Conservation (phyloP, 768 basidiomycete genomes). For the Lactarius indigo region DNA sequence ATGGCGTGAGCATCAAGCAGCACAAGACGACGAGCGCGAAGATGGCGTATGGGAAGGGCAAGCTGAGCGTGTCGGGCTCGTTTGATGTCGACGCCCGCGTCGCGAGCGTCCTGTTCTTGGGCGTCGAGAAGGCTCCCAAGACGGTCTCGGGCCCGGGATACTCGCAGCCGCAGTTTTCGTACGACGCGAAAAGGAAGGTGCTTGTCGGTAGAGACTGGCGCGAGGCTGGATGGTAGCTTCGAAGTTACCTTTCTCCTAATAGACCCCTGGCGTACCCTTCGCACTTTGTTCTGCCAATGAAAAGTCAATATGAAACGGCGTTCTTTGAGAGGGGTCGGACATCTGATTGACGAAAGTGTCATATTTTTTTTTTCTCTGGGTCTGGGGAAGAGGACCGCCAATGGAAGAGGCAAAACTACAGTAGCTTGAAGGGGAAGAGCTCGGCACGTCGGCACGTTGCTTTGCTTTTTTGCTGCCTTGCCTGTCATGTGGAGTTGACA, state of each 20-base stretch:
- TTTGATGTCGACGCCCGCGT: slow-evolving; percentile 34
- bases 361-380: neutral
- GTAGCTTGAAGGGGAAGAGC: neutral
- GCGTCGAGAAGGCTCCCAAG: slow-evolving; percentile 28
- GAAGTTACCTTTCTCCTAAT: slow-evolving; percentile 11
- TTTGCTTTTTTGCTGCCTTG: neutral
- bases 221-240: slow-evolving; percentile 37
- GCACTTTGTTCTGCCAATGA: neutral
- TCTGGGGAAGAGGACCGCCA: neutral
- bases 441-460: neutral
- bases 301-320: neutral
- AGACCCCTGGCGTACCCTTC: neutral
- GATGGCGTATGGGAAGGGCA: slow-evolving; percentile 30
- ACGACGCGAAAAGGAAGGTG: slow-evolving; percentile 40
- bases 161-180: slow-evolving; percentile 29
- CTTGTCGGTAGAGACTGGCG: slow-evolving; percentile 44
- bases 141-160: slow-evolving; percentile 26
- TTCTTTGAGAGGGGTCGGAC: neutral
- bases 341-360: neutral
- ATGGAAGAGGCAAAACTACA: too few species aligned
- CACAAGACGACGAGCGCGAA: slow-evolving; percentile 31
- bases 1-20: slow-evolving; percentile 49
- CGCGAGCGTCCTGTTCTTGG: slow-evolving; percentile 36
- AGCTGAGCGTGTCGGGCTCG: slow-evolving; percentile 32
- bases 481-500: neutral